Evolutionary conservation across 352 stramenopile species (phyloP).

Genomic region (Thalassiosira ordinaria): DNA sequence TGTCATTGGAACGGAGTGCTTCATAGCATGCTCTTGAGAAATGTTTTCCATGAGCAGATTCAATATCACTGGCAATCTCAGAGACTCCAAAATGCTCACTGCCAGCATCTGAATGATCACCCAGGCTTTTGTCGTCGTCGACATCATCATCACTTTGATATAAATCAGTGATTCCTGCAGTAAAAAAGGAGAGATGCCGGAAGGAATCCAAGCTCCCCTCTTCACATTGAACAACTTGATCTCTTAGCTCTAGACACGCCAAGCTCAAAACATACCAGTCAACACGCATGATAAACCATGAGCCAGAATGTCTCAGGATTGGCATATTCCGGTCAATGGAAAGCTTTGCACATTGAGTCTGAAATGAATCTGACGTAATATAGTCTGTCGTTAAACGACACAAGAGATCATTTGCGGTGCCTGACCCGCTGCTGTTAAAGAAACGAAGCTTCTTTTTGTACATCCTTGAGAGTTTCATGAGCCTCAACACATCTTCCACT

Average conservation of each 20-base stretch:
- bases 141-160: constrained; percentile 75
- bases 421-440: constrained; percentile 51
- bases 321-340: constrained; percentile 37
- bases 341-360: constrained; percentile 58
- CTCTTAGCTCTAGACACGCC: constrained; percentile 51
- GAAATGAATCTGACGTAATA: constrained; percentile 63
- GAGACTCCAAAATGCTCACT: constrained; percentile 67
- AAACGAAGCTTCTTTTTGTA: constrained; percentile 69
- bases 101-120: constrained; percentile 42
- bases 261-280: constrained; percentile 78
- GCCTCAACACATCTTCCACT: constrained; percentile 60
- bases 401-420: constrained; percentile 63
- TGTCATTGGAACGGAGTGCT: constrained; percentile 48
- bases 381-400: constrained; percentile 53
- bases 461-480: constrained; percentile 69
- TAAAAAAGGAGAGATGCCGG: constrained; percentile 77
- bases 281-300: constrained; percentile 79
- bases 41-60: constrained; percentile 64
- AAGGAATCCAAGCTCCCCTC: constrained; percentile 32
- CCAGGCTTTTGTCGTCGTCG: constrained; percentile 41
- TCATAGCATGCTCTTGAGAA: constrained; percentile 73
- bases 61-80: constrained; percentile 62
- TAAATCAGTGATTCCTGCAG: constrained; percentile 74
- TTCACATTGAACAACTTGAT: constrained; percentile 46
- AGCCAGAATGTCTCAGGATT: constrained; percentile 51